Base-by-base conservation (phyloP, 257 asterid genomes). In the Gynochthodes officinalis region DNA sequence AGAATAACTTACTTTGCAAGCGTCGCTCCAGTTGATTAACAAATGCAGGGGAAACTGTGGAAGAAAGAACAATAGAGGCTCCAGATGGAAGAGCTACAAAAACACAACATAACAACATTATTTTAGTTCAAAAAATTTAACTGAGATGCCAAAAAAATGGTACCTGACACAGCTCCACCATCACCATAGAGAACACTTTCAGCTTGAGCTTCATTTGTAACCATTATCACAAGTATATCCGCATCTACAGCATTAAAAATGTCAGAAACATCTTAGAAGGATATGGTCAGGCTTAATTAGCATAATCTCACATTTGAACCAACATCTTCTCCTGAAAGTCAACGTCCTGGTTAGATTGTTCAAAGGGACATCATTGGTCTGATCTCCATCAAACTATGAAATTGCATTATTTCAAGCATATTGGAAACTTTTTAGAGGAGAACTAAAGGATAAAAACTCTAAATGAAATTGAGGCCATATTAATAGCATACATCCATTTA, bases 31-130 rank as follows among this genome's bases (percentile, higher is more conserved):
- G 89, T 77, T 85, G 91, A 81, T 87, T 86, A 74, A 94, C 86
- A 83, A 87, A 91, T 81, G 97, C 89, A 25, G 99, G 99, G 81
- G 99, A 94, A 73, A 94, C 97, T 60, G 99, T 94, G 66, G 99
- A 94, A 55, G 95, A 87, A 58, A 94, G 91, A 79, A 94, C 71
- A 80, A 94, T 60, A 71, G 96, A 86, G 74, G 99, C 92, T 70
- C 97, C 99, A 59, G 83, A 73, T 69, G 95, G 90, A 81, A 94
- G 97, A 80, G 92, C 97, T 94, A 75, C 80, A 83, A 74, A 77
- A 72, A 77, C 48, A 65, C 82, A 60, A 58, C 57, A 75, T 78
- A 79, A 82, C 53, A 79, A 77, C 78, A 21, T 76, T 83, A 69
- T 72, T 81, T 53, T 33, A n/a, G 60, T 80, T 70, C 37, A 69